Percentiles rank a stretch among this genome's conserved stretches.
phyloP scores from a whole-genome alignment of 345 rosid species.

The Salix arbutifolia region DNA sequence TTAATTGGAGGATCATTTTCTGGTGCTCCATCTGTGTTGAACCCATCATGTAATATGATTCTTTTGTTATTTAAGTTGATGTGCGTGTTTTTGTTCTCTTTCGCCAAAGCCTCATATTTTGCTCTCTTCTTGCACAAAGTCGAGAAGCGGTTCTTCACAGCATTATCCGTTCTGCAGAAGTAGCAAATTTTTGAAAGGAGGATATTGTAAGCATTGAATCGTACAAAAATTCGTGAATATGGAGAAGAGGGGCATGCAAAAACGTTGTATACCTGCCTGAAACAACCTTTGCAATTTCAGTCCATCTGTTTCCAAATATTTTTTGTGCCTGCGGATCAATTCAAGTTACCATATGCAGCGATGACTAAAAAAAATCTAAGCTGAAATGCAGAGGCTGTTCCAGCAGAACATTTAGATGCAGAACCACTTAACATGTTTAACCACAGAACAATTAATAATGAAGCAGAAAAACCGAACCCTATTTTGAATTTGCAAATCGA shows the following conservation, averaged over 20 bases:
- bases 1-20: slow-evolving; percentile 47
- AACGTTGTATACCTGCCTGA: slow-evolving; percentile 74
- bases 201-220: not conserved
- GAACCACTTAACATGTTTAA: not conserved
- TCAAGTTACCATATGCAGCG: slow-evolving; percentile 15
- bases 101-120: slow-evolving; percentile 82
- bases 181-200: not conserved
- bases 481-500: not conserved
- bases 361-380: slow-evolving; percentile 12
- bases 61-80: slow-evolving; percentile 71
- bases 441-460: not conserved
- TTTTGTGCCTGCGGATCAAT: slow-evolving; percentile 73
- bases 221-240: not conserved
- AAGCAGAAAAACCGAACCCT: not conserved
- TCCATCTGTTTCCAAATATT: slow-evolving; percentile 95
- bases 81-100: slow-evolving; percentile 55
- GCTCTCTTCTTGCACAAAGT: slow-evolving; percentile 96
- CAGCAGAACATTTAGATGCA: slow-evolving; percentile 17
- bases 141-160: slow-evolving; percentile 95
- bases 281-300: slow-evolving; percentile 98
- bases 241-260: not conserved
- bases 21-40: slow-evolving; percentile 34
- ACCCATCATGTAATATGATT: slow-evolving; percentile 41
- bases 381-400: slow-evolving; percentile 4
- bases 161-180: slow-evolving; percentile 86